Conservation (phyloP, 441 rosid genomes). For the Theobroma grandiflorum region DNA sequence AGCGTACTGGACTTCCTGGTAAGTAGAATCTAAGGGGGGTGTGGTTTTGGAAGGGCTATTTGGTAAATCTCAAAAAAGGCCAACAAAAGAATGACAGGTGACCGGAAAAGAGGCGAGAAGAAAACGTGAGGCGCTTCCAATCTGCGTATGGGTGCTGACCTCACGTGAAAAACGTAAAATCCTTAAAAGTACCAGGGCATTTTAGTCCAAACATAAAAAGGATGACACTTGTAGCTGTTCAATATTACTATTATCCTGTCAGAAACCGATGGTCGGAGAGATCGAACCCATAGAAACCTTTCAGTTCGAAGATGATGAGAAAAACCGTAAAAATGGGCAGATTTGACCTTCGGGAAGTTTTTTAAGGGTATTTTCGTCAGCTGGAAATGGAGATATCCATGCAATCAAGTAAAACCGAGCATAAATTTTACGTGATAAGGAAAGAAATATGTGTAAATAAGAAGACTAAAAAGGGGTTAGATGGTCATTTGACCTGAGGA, state of each 20-base stretch:
- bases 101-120: constrained; percentile 49
- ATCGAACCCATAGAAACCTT: neutral
- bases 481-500: constrained; percentile 5
- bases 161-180: constrained; percentile 20
- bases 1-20: neutral
- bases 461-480: constrained; percentile 8
- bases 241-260: neutral
- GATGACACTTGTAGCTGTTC: neutral
- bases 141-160: constrained; percentile 23
- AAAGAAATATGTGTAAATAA: constrained; percentile 1
- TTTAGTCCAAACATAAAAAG: constrained; percentile 23
- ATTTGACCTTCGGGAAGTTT: constrained; percentile 29
- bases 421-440: constrained; percentile 7
- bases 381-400: neutral
- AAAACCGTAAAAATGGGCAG: constrained; percentile 8
- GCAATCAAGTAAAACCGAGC: neutral
- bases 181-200: constrained; percentile 13
- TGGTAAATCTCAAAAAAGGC: constrained; percentile 21
- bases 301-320: neutral
- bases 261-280: constrained; percentile 22
- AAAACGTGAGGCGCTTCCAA: constrained; percentile 43
- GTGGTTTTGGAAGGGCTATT: constrained; percentile 28
- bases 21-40: neutral
- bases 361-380: neutral
- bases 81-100: constrained; percentile 33